phyloP scores from a whole-genome alignment of 2,329 filamentous ascomycete genomes.

The Ophiocordyceps polyrhachis-furcata region DNA sequence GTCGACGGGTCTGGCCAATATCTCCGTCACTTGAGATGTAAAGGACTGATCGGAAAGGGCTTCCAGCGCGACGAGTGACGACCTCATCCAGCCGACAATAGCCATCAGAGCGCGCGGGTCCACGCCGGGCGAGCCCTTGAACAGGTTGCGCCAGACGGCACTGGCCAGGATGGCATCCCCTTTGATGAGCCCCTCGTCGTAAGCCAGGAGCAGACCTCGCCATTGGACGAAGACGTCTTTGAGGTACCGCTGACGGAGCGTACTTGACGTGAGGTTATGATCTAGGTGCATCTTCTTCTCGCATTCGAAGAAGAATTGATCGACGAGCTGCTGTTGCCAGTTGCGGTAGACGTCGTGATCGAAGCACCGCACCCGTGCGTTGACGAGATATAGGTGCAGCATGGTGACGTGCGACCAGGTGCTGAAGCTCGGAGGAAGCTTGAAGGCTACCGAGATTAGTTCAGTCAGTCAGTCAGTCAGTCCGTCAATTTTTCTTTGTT shows the following conservation, averaged over 20 bases:
- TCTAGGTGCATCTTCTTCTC: constrained; percentile 68
- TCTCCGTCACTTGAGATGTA: constrained; percentile 11
- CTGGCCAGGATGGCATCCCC: constrained; percentile 61
- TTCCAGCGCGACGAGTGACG: constrained; percentile 27
- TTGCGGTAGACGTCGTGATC: constrained; percentile 47
- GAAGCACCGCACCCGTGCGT: constrained; percentile 65
- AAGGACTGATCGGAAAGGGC: constrained; percentile 26
- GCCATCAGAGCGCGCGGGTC: constrained; percentile 32
- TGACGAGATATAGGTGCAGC: constrained; percentile 86
- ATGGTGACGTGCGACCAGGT: constrained; percentile 95
- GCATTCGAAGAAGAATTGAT: constrained; percentile 87
- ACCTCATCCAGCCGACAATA: constrained; percentile 37
- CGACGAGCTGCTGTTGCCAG: constrained; percentile 80
- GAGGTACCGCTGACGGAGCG: constrained; percentile 43
- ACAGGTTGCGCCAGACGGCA: constrained; percentile 87
- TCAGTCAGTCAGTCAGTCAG: too few relatives aligned
- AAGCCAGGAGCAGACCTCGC: constrained; percentile 69
- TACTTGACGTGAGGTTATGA: constrained; percentile 48
- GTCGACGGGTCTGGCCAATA: constrained; percentile 17
- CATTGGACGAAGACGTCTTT: constrained; percentile 91
- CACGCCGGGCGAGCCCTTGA: constrained; percentile 45
- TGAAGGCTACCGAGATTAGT: too few relatives aligned
- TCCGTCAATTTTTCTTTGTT: too few relatives aligned
- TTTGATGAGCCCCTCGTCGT: constrained; percentile 63
- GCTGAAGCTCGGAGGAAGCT: constrained; percentile 71